phyloP scores from a whole-genome alignment of 2,329 filamentous ascomycete species.

The Epicoccum sorghinum region DNA sequence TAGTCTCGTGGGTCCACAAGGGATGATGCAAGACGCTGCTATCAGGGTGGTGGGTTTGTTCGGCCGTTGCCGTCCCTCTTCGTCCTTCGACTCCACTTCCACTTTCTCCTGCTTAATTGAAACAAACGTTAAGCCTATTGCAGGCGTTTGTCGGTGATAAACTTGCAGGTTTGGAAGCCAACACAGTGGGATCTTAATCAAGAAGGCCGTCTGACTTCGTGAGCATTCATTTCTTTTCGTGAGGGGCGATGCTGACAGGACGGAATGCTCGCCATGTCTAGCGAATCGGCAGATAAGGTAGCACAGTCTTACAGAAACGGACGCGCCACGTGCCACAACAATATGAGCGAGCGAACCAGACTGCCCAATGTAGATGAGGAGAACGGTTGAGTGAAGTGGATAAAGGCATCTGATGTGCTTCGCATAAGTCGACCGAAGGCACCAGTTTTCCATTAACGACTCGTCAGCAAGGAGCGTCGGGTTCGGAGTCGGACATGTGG shows the following conservation, averaged over 20 bases:
- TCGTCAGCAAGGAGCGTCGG: not conserved
- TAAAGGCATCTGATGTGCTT: not conserved
- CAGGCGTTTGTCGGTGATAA: not conserved
- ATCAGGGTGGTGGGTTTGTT: constrained; percentile 1
- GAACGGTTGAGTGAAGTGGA: not conserved
- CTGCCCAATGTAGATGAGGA: not conserved
- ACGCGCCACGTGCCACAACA: constrained; percentile 9
- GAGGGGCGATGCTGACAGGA: constrained; percentile 7
- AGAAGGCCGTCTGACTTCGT: not conserved
- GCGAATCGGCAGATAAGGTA: constrained; percentile 14
- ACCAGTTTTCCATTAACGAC: not conserved
- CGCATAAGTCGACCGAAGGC: constrained; percentile 2
- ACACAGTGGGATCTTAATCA: constrained; percentile 1
- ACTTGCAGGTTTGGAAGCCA: not conserved
- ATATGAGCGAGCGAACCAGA: constrained; percentile 4
- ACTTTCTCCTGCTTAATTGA: not conserved
- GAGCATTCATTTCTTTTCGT: constrained; percentile 1
- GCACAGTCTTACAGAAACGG: constrained; percentile 1
- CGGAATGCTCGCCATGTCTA: constrained; percentile 7
- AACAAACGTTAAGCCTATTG: not conserved
- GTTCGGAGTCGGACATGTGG: constrained; percentile 7
- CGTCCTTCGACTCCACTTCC: not conserved
- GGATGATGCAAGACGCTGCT: constrained; percentile 3
- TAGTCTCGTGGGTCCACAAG: constrained; percentile 4
- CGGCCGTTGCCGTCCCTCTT: no score